Percentiles rank a stretch among this genome's conserved stretches.
Evolutionary conservation across 345 rosid species (phyloP).

Genomic region (Eucalyptus cloeziana): DNA sequence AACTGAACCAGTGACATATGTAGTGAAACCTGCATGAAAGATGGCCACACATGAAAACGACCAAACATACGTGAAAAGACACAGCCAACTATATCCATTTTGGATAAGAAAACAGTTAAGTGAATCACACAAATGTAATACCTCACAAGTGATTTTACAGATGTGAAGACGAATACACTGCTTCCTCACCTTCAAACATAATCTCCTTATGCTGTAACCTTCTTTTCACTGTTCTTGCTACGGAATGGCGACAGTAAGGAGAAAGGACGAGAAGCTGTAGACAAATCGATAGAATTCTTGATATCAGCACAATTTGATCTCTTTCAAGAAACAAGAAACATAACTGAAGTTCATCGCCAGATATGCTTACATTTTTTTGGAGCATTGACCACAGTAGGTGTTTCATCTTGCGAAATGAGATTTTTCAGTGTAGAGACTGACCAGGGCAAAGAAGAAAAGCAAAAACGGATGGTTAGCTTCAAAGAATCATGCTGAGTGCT

Average conservation of each 20-base stretch:
- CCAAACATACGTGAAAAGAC: neutral
- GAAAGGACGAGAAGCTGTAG: constrained; percentile 73
- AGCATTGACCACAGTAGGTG: constrained; percentile 34
- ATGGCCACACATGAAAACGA: neutral
- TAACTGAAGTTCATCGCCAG: too few relatives aligned
- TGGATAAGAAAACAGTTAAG: neutral
- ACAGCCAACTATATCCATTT: neutral
- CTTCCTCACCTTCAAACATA: neutral
- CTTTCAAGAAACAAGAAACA: neutral
- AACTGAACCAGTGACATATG: neutral
- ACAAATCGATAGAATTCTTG: neutral
- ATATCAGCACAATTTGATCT: neutral
- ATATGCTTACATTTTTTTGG: constrained; percentile 54
- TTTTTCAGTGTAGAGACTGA: constrained; percentile 79
- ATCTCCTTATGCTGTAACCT: constrained; percentile 14
- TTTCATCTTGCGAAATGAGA: constrained; percentile 81
- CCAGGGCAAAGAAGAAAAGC: neutral
- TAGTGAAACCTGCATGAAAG: neutral
- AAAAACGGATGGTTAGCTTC: neutral
- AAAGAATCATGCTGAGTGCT: neutral
- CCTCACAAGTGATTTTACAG: neutral
- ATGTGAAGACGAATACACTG: neutral
- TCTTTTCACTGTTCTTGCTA: constrained; percentile 65
- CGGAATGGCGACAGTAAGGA: constrained; percentile 71
- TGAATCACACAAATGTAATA: neutral